Conservation (phyloP, 208 protist genomes). For the Trypanosoma avium region DNA sequence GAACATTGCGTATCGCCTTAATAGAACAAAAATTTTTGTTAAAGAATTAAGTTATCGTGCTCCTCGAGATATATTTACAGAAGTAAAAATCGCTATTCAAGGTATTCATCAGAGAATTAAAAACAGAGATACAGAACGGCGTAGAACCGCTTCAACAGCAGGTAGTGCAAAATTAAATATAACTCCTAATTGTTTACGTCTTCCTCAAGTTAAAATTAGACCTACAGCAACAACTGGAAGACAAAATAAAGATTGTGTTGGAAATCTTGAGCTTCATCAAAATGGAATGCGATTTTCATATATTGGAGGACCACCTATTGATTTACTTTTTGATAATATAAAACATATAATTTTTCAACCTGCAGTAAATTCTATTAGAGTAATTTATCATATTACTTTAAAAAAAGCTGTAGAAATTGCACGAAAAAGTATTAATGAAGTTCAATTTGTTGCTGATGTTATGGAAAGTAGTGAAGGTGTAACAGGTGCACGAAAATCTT, state of each 20-base stretch:
- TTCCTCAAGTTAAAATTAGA: slow-evolving; percentile 91
- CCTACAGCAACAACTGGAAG: slow-evolving; percentile 77
- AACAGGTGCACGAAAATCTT: slow-evolving; percentile 45
- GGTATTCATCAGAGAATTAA: slow-evolving; percentile 69
- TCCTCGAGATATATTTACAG: slow-evolving; percentile 55
- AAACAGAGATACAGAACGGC: slow-evolving; percentile 68
- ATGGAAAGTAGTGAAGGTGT: slow-evolving; percentile 89
- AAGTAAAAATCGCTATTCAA: slow-evolving; percentile 61
- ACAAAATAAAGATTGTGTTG: slow-evolving; percentile 81
- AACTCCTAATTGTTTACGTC: slow-evolving; percentile 37
- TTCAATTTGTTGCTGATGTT: slow-evolving; percentile 97
- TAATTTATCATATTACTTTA: slow-evolving; percentile 97
- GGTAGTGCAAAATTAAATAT: slow-evolving; percentile 46
- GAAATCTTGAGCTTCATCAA: slow-evolving; percentile 92
- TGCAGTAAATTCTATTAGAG: slow-evolving; percentile 86
- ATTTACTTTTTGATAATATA: slow-evolving; percentile 97
- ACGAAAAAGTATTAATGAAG: slow-evolving; percentile 93
- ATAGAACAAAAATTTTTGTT: slow-evolving; percentile 84
- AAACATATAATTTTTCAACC: slow-evolving; percentile 97
- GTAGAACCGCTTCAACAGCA: slow-evolving; percentile 46
- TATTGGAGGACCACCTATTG: slow-evolving; percentile 74
- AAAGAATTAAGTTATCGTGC: slow-evolving; percentile 86
- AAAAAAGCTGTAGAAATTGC: slow-evolving; percentile 96
- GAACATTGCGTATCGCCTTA: slow-evolving; percentile 79
- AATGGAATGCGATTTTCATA: slow-evolving; percentile 96